Evolutionary conservation across 768 basidiomycete genomes (phyloP).

Genomic region (Amanita muscaria): DNA sequence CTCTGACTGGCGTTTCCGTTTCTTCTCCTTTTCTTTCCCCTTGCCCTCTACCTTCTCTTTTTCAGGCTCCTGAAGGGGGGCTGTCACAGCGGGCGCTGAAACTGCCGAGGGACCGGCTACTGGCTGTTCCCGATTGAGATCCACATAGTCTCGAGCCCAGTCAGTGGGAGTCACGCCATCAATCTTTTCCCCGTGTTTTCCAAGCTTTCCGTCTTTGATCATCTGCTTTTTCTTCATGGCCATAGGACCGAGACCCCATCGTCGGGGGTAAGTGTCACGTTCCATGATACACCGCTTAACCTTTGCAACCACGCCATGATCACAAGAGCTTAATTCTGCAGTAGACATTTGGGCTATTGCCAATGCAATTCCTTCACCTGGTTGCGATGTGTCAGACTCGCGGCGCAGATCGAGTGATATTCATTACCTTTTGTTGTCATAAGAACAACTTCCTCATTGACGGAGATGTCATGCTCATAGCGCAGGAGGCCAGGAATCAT

Average conservation of each 20-base stretch:
- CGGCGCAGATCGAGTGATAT: conserved; percentile 1
- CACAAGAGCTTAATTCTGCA: conserved; percentile 94
- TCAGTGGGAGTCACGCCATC: conserved; percentile 81
- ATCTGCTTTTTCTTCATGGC: conserved; percentile 97
- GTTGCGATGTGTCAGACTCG: conserved; percentile 6
- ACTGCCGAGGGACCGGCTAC: conserved; percentile 10
- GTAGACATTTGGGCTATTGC: conserved; percentile 98
- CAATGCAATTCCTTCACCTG: conserved; percentile 88
- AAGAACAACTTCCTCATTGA: conserved; percentile 93
- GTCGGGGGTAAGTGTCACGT: conserved; percentile 93
- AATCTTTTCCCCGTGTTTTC: conserved; percentile 88
- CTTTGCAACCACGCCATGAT: conserved; percentile 98
- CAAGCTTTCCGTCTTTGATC: conserved; percentile 95
- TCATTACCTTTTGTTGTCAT: conserved; percentile 93
- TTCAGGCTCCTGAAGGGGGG: conserved; percentile 20
- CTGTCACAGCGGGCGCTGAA: neutral
- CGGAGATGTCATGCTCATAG: conserved; percentile 89
- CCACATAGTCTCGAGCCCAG: conserved; percentile 91
- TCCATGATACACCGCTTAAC: conserved; percentile 99
- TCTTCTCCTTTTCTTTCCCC: conserved; percentile 60
- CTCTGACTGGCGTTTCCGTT: conserved; percentile 76
- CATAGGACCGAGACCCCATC: conserved; percentile 98
- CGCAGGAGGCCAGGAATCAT: conserved; percentile 98
- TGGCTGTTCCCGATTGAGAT: conserved; percentile 67
- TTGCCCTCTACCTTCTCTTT: conserved; percentile 21